Percentiles rank a stretch among this genome's conserved stretches.
phyloP scores from a whole-genome alignment of 768 basidiomycete genomes.

The Vararia minispora region DNA sequence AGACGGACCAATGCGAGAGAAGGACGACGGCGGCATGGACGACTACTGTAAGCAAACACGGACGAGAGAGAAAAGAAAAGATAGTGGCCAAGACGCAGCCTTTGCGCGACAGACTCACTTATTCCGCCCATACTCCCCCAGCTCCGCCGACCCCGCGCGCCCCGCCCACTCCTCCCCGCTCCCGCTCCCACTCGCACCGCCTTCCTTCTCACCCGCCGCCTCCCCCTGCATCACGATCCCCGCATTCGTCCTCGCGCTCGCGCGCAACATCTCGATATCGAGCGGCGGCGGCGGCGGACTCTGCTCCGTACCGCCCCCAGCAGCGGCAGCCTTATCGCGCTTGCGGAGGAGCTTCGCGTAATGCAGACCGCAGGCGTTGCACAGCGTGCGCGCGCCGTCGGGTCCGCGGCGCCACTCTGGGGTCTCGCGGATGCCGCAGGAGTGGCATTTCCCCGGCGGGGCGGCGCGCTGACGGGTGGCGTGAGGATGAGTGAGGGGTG shows the following conservation, averaged over 20 bases:
- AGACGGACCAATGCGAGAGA: too few species aligned
- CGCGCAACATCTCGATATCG: slow-evolving; percentile 67
- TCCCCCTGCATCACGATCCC: slow-evolving; percentile 2
- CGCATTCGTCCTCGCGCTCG: slow-evolving; percentile 38
- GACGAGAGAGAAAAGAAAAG: too few species aligned
- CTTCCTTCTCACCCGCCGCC: not conserved
- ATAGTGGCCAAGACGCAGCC: too few species aligned
- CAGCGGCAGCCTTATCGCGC: slow-evolving; percentile 48
- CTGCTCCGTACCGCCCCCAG: slow-evolving; percentile 44
- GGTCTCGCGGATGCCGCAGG: slow-evolving; percentile 78
- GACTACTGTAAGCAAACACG: too few species aligned
- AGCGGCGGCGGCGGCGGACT: too few species aligned
- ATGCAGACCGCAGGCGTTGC: slow-evolving; percentile 80
- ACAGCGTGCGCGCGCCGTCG: slow-evolving; percentile 73
- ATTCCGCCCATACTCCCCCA: too few species aligned
- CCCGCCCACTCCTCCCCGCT: too few species aligned
- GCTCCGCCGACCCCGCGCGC: too few species aligned
- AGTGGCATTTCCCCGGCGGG: slow-evolving; percentile 80
- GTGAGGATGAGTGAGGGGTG: too few species aligned
- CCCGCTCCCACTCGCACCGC: too few species aligned
- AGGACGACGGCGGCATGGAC: too few species aligned
- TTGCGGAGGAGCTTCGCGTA: slow-evolving; percentile 80
- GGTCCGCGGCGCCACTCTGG: slow-evolving; percentile 85
- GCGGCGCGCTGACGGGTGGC: slow-evolving; percentile 75
- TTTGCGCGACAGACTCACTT: too few species aligned